Base-by-base conservation (phyloP, 2,329 filamentous ascomycete species). In the Aspergillus ustus region DNA sequence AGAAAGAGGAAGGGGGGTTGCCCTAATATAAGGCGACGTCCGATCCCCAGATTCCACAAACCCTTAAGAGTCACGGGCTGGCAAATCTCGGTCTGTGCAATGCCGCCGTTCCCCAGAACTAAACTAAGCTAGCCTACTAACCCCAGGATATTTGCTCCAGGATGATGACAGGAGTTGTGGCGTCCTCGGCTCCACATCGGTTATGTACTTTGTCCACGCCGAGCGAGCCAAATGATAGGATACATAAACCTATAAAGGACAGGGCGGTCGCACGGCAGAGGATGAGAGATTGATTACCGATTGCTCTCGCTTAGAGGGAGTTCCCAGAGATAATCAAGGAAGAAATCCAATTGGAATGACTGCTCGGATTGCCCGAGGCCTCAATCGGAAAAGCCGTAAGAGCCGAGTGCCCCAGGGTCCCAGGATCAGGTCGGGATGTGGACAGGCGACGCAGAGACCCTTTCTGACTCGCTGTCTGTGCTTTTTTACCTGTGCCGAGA, bases 121-220 rank as follows among this genome's bases (percentile, higher is more conserved):
- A 5, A 25, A 25, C 25, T 25, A 5, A 5, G 6, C 25, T 25
- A 25, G 25, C 25, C 25, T 25, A 25, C 34, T 40, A 40, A 40
- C 34, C 34, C 34, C 34, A 40, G 34, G 15, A 40, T n/a, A 40
- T 11, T 15, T 40, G 25, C 25, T 15, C 11, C 34, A 40, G 34
- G 34, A 40, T 40, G 34, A 40, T 15, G 5, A 4, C 34, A 15
- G 19, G 43, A 28, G 7, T 22, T 15, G 54, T 57, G 54, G 54
- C 45, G 44, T 48, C 25, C 1, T 56, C 54, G 54, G 54, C 54
- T 50, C 54, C 54, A 57, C 54, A 28, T 48, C 20, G 17, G 31
- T 11, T 50, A n/a, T n/a, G n/a, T n/a, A 11, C 54, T 44, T 29
- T 40, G 54, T 57, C 54, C 54, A 57, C 54, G 9, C 19, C n/a